A percentile compares a stretch with the other conserved stretches of the same genome.
These are phyloP conservation scores for Diaporthe citri DNA, from an alignment of 2,329 filamentous ascomycete genomes.

Conservation along the genomic window DNA sequence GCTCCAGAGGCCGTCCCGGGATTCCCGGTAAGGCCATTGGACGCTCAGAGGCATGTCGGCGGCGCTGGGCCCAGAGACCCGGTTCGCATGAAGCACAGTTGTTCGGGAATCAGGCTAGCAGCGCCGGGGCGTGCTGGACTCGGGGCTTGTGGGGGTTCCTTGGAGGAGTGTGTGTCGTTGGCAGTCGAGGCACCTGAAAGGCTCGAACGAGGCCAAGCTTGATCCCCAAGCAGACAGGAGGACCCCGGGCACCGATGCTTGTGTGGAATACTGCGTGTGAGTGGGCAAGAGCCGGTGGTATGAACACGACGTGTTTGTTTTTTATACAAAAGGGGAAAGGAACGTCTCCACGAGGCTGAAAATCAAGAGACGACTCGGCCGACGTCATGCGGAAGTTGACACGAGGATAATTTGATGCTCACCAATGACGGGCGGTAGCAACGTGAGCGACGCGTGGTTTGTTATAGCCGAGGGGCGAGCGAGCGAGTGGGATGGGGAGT, in stretches of 20 bases:
- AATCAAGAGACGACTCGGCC: slow-evolving; percentile 9
- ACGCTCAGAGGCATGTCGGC: slow-evolving; percentile 40
- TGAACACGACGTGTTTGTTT: background rate
- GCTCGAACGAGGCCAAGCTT: slow-evolving; percentile 21
- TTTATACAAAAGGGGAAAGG: slow-evolving; percentile 13
- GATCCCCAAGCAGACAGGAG: slow-evolving; percentile 19
- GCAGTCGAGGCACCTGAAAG: slow-evolving; percentile 19
- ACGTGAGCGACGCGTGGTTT: slow-evolving; percentile 15
- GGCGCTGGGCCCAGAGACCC: background rate
- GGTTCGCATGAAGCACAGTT: slow-evolving; percentile 10
- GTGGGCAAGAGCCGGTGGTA: background rate
- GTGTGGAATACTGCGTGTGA: background rate
- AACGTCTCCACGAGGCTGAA: slow-evolving; percentile 13
- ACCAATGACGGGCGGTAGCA: slow-evolving; percentile 10
- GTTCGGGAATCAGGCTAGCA: slow-evolving; percentile 12
- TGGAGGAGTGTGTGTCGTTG: slow-evolving; percentile 7
- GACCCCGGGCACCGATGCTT: slow-evolving; percentile 11
- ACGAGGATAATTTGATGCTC: slow-evolving; percentile 14
- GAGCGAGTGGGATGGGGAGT: slow-evolving; percentile 13
- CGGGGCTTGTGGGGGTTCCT: background rate
- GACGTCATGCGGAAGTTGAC: slow-evolving; percentile 20
- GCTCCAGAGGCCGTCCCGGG: slow-evolving; percentile 53
- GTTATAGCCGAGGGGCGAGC: slow-evolving; percentile 33
- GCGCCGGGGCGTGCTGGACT: slow-evolving; percentile 7
- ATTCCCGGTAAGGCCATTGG: slow-evolving; percentile 52